Base-by-base conservation (phyloP, 495 filamentous ascomycete genomes). In the Hypoxylon intermedium region DNA sequence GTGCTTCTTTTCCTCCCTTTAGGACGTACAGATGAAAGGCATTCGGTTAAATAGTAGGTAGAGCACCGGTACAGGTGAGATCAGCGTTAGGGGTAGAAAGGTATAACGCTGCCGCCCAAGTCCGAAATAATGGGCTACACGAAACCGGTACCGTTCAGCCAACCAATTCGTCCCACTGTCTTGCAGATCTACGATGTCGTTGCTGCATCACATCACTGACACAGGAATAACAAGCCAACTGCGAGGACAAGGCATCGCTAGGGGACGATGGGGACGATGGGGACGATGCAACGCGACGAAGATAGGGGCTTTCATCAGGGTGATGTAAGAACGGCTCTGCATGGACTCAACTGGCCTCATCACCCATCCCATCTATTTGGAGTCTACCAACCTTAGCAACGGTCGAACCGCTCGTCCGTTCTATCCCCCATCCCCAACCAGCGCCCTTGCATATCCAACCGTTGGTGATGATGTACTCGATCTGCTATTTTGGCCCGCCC, bases 21-120 rank as follows among this genome's bases (percentile, higher is more conserved):
- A n/a, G n/a, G n/a, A n/a, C n/a, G n/a, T n/a, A n/a, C n/a, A n/a
- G n/a, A n/a, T n/a, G n/a, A n/a, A n/a, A n/a, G n/a, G n/a, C n/a
- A n/a, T n/a, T n/a, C n/a, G n/a, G n/a, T n/a, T n/a, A n/a, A n/a
- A n/a, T n/a, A n/a, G n/a, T n/a, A n/a, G n/a, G n/a, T n/a, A n/a
- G n/a, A n/a, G n/a, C n/a, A n/a, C n/a, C n/a, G n/a, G n/a, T n/a
- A n/a, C n/a, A n/a, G n/a, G n/a, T n/a, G n/a, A n/a, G n/a, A n/a
- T n/a, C n/a, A n/a, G n/a, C n/a, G n/a, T n/a, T n/a, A n/a, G n/a
- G n/a, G n/a, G n/a, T n/a, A n/a, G n/a, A n/a, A n/a, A n/a, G n/a
- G 55, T 55, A 55, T 51, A 59, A 55, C 51, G 61, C 52, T 51
- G 54, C 54, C 49, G 50, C 47, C 53, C 44, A 58, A 58, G 60